A percentile compares a stretch with the other conserved stretches of the same genome.
Conservation (phyloP, 148 eudicot genomes). For the Spergularia marina region DNA sequence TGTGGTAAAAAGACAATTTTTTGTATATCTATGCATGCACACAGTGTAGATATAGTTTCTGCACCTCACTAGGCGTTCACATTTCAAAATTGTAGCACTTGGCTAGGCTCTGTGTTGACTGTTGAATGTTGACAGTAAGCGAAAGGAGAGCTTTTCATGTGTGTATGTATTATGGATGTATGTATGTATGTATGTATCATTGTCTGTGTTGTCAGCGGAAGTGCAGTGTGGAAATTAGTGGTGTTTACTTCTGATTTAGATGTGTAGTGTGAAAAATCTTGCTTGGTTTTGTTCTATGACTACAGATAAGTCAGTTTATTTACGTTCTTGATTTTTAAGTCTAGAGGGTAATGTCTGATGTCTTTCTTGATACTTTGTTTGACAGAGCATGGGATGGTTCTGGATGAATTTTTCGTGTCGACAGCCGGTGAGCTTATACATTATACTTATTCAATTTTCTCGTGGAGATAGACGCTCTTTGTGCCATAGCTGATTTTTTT, state of each 20-base stretch:
- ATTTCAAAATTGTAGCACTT: background rate
- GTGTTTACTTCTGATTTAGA: no score
- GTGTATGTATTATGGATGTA: background rate
- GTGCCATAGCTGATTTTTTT: background rate
- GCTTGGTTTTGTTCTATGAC: background rate
- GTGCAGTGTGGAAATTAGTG: no score
- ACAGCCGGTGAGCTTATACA: constrained; percentile 58
- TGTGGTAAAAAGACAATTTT: background rate
- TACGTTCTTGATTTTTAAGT: constrained; percentile 2
- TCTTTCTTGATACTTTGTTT: background rate
- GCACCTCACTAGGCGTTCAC: background rate
- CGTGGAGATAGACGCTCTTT: background rate
- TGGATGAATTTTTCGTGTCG: constrained; percentile 92
- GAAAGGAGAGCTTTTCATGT: background rate
- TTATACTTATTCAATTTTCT: background rate
- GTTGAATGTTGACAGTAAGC: background rate
- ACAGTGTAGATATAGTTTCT: background rate
- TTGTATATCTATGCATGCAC: background rate
- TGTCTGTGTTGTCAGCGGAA: no score
- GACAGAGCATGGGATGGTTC: constrained; percentile 80
- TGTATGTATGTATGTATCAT: no score
- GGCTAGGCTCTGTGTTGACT: background rate
- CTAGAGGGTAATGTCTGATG: background rate
- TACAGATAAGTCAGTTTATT: background rate
- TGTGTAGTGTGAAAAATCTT: background rate